Base-by-base conservation (phyloP, 2,329 filamentous ascomycete genomes). In the Zymoseptoria tritici region DNA sequence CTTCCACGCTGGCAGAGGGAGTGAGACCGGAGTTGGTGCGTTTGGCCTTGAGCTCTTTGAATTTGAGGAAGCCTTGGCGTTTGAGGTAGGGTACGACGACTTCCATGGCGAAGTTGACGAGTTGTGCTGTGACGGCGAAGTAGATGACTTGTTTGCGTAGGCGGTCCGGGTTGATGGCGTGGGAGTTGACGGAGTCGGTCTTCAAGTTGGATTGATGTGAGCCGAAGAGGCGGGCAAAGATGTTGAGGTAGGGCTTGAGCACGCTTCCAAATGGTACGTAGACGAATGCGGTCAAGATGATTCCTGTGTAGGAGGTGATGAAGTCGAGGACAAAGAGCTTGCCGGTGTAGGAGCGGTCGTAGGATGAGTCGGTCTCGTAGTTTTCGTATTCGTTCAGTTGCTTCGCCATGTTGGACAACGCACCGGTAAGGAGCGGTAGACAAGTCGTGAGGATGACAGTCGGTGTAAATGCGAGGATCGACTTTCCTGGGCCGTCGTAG, bases 241-340 rank as follows among this genome's bases (percentile, higher is more conserved):
- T 78, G 67, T 96, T 86, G 4, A 99, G 84, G 71, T 95, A 89
- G 0, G 94, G 93, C 0, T 94, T 85, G 9, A 99, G 84, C 52
- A 91, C 75, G 61, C 86, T 85, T 13, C 90, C 93, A 68, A 97
- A 97, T 0, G 93, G 93, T 20, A 96, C 90, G 69, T 97, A 97
- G 63, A 97, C 85, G 67, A 97, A 97, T 0, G 92, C 90, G 0
- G 92, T 97, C 19, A 97, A 82, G 71, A 96, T 87, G n/a, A 95
- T 87, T 0, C 91, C 89, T 56, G 96, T 85, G 73, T 97, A 97
- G 0, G 92, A 96, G 5, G 91, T 96, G 75, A 97, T 93, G 76
- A 97, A 96, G 78, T 97, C 96, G 70, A 97, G 84, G 13, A 97
- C 86, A 70, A 99, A 97, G 36, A 96, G 88, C 79, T 99, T 99